Conservation (phyloP, 139 green algal genomes). For the Picochlorum costavermella region DNA sequence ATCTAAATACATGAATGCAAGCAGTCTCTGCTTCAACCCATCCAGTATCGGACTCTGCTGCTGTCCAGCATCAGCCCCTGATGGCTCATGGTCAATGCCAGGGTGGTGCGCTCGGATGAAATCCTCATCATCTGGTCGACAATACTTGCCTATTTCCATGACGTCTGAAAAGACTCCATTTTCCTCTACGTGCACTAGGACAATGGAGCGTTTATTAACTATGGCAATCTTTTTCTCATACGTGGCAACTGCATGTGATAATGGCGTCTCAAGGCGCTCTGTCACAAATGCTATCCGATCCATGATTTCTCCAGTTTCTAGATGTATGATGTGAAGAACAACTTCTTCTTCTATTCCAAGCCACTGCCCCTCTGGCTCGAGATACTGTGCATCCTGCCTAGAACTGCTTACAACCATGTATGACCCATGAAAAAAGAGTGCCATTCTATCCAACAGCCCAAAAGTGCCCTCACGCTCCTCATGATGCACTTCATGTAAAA, state of each 20-base stretch:
- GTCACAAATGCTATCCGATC: not conserved
- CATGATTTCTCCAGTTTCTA: constrained; percentile 5
- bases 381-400: not conserved
- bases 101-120: not conserved
- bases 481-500: constrained; percentile 5
- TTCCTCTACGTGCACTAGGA: not conserved
- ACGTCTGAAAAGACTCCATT: constrained; percentile 6
- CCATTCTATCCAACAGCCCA: constrained; percentile 12
- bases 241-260: constrained; percentile 8
- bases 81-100: constrained; percentile 15
- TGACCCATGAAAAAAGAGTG: not conserved
- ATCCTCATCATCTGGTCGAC: constrained; percentile 12
- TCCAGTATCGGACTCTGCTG: not conserved
- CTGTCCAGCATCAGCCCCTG: constrained; percentile 19
- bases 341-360: constrained; percentile 4
- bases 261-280: not conserved
- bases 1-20: constrained; percentile 17
- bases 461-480: constrained; percentile 6
- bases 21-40: constrained; percentile 27
- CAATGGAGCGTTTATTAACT: not conserved
- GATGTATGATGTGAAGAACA: constrained; percentile 12
- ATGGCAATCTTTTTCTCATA: constrained; percentile 17
- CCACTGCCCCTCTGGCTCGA: not conserved
- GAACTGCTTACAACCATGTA: not conserved
- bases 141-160: constrained; percentile 16